These are phyloP conservation scores for Extremus antarcticus DNA, from an alignment of 495 filamentous ascomycete species.

Conservation along the genomic window DNA sequence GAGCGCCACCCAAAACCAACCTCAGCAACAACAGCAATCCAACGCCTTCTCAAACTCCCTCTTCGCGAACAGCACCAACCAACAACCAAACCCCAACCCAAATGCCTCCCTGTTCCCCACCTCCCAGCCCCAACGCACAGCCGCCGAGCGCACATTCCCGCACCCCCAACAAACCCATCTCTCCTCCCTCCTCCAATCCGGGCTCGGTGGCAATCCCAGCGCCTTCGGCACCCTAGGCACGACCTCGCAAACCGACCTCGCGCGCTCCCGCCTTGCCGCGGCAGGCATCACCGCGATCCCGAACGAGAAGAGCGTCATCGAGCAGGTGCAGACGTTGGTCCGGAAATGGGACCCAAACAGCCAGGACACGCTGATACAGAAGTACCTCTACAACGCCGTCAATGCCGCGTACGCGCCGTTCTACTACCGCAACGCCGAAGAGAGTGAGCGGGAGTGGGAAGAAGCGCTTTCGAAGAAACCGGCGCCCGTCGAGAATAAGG, in stretches of 20 bases:
- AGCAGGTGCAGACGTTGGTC: slow-evolving; percentile 68
- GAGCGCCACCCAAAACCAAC: not conserved
- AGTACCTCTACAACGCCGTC: slow-evolving; percentile 92
- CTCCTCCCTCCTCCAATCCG: slow-evolving; percentile 1
- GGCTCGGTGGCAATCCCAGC: not conserved
- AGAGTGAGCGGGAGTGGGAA: slow-evolving; percentile 84
- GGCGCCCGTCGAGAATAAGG: slow-evolving; percentile 63
- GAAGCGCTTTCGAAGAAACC: slow-evolving; percentile 81
- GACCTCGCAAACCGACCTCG: slow-evolving; percentile 14
- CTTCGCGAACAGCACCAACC: not conserved
- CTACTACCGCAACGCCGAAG: slow-evolving; percentile 63
- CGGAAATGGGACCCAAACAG: slow-evolving; percentile 73
- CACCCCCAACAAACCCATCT: slow-evolving; percentile 4
- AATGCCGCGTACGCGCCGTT: slow-evolving; percentile 66
- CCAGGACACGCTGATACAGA: slow-evolving; percentile 66
- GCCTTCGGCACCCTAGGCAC: slow-evolving; percentile 1
- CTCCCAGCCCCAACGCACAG: not conserved
- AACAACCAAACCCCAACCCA: slow-evolving; percentile 1
- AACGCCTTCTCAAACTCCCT: too few species aligned
- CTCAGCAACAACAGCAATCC: slow-evolving; percentile 11
- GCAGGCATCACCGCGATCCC: slow-evolving; percentile 1
- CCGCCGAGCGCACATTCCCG: not conserved
- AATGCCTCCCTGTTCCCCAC: not conserved
- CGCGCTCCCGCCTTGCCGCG: slow-evolving; percentile 1
- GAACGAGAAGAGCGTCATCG: slow-evolving; percentile 71